Evolutionary conservation across 1,284 basidiomycete species (phyloP), one percentile per base, ranked within the genome.

Genomic region (Ganoderma lucidum): DNA sequence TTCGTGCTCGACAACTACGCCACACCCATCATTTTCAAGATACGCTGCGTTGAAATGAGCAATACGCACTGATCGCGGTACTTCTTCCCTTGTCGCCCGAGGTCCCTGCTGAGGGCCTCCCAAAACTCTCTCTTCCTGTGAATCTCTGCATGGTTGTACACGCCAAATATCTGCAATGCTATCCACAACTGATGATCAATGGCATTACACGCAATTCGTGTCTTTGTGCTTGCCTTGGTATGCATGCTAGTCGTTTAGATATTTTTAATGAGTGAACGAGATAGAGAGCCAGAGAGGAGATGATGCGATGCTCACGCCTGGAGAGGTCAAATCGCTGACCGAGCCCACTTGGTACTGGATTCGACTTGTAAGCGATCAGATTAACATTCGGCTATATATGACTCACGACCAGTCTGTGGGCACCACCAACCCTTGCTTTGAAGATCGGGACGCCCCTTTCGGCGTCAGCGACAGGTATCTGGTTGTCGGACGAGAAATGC

Each of bases 401-500:
- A 78, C 86, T 32, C 74, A 90, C 89, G 2, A 90, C 82, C 8
- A 90, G 77, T 5, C 89, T 81, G 30, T 81, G 74, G 70, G 88
- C 87, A 0, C 82, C 73, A 0, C 86, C 87, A 81, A 90, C 84
- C 74, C 87, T 88, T 0, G 89, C 90, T 72, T 88, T 86, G 61
- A 83, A 90, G 1, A 90, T 84, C 0, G 88, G 87, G 2, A 90
- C 75, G 0, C 83, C 84, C 3, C 76, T 77, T 23, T 80, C 75
- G 0, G 78, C 67, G 1, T 80, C 82, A 51, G 81, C 85, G 17
- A 90, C 77, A 15, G 81, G 76, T 75, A 87, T 88, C 65, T 90
- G 87, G 64, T 91, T 91, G 62, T 88, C 85, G 2, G 80, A 79
- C 0, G 89, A 89, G 71, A 90, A 90, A 65, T 85, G 82, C 0